phyloP scores from a whole-genome alignment of 345 rosid species.

The Lumnitzera racemosa region DNA sequence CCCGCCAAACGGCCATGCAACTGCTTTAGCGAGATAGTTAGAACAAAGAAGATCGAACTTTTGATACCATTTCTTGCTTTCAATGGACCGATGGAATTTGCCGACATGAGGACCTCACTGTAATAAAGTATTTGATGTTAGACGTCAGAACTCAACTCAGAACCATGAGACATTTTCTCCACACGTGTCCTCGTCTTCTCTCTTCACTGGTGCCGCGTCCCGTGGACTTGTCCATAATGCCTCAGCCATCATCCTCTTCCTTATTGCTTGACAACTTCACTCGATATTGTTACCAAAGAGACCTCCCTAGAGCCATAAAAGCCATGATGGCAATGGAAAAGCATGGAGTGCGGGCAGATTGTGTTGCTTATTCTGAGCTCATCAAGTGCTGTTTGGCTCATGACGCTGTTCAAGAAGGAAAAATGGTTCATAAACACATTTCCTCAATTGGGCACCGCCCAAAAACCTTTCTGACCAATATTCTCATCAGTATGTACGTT shows the following conservation, averaged over 20 bases:
- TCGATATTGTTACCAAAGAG: constrained; percentile 36
- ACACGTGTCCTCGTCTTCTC: too few species aligned
- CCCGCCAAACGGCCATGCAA: too few species aligned
- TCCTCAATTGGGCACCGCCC: constrained; percentile 37
- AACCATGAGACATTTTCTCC: too few species aligned
- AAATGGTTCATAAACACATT: constrained; percentile 41
- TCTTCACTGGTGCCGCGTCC: too few species aligned
- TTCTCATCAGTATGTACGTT: constrained; percentile 42
- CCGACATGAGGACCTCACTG: too few species aligned
- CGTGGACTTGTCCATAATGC: too few species aligned
- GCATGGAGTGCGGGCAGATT: constrained; percentile 43
- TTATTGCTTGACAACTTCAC: constrained; percentile 42
- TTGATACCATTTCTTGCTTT: too few species aligned
- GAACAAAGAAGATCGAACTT: too few species aligned
- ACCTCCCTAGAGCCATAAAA: constrained; percentile 49
- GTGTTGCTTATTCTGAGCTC: constrained; percentile 43
- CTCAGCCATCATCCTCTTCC: constrained; percentile 9
- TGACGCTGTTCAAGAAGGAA: constrained; percentile 39
- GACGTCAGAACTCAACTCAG: too few species aligned
- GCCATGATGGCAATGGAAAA: constrained; percentile 43
- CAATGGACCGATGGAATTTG: too few species aligned
- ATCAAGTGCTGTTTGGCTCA: constrained; percentile 48
- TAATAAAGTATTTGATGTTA: too few species aligned
- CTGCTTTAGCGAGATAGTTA: too few species aligned
- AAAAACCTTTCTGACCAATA: constrained; percentile 36